These are phyloP conservation scores for Scutellaria baicalensis DNA, from an alignment of 257 asterid genomes.

Conservation along the genomic window DNA sequence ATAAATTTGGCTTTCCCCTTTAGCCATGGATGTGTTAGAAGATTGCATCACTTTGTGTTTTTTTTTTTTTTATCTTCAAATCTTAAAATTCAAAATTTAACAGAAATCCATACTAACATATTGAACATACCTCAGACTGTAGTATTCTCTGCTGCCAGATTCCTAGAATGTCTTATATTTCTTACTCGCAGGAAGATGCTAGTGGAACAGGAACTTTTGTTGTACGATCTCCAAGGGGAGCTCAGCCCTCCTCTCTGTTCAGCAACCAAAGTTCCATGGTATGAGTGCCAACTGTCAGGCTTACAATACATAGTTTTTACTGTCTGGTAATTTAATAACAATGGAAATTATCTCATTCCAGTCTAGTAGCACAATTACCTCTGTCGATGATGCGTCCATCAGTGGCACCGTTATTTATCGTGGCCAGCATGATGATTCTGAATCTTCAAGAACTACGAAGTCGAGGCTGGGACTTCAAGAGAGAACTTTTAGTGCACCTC, in stretches of 20 bases:
- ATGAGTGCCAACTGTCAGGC: conserved; percentile 20
- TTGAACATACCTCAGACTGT: background rate
- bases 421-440: conserved; percentile 80
- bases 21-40: too few relatives aligned
- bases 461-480: conserved; percentile 90
- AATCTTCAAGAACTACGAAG: conserved; percentile 84
- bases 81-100: background rate
- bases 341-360: conserved; percentile 28
- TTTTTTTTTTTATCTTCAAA: too few relatives aligned
- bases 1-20: too few relatives aligned
- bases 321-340: conserved; percentile 15
- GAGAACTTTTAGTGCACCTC: conserved; percentile 71
- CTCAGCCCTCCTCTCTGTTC: conserved; percentile 44
- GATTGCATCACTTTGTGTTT: too few relatives aligned
- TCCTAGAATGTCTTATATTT: background rate
- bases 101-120: too few relatives aligned
- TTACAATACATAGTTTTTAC: too few relatives aligned
- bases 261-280: conserved; percentile 65
- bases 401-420: conserved; percentile 94
- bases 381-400: conserved; percentile 73
- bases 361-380: conserved; percentile 69
- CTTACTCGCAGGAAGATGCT: conserved; percentile 55
- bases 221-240: conserved; percentile 79
- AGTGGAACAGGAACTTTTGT: conserved; percentile 83
- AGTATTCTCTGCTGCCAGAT: background rate